Conservation (phyloP, 2,329 filamentous ascomycete species). For the Clonostachys byssicola region DNA sequence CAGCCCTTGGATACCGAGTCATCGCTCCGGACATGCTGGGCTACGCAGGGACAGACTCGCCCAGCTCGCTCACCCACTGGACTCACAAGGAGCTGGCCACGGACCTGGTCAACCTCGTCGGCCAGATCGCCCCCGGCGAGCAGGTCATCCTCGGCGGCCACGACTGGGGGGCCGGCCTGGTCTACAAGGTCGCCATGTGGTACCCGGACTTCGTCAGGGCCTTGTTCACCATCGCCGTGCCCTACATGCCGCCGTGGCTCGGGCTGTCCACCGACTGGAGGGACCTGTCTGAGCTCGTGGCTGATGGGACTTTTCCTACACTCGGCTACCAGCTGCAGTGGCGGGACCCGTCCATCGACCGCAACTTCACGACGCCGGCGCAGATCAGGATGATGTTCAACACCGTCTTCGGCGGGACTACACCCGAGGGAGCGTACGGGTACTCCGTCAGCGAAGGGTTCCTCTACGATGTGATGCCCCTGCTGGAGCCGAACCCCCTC, state of each 20-base stretch:
- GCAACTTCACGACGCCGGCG: constrained; percentile 42
- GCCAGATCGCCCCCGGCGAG: constrained; percentile 32
- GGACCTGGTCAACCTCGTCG: constrained; percentile 66
- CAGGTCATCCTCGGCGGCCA: constrained; percentile 74
- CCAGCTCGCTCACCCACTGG: constrained; percentile 54
- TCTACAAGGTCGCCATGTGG: constrained; percentile 66
- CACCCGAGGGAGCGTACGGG: constrained; percentile 41
- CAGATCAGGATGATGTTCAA: constrained; percentile 62
- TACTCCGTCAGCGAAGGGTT: constrained; percentile 58
- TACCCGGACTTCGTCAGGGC: constrained; percentile 63
- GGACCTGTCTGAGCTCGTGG: constrained; percentile 51
- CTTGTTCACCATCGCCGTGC: constrained; percentile 71
- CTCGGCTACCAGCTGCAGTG: constrained; percentile 77
- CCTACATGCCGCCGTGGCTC: constrained; percentile 51
- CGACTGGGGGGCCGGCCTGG: constrained; percentile 75
- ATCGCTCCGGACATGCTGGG: constrained; percentile 79
- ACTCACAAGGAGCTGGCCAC: constrained; percentile 64
- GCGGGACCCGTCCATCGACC: constrained; percentile 56
- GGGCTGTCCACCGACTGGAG: constrained; percentile 28
- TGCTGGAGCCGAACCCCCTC: constrained; percentile 58
- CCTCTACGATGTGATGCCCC: constrained; percentile 50
- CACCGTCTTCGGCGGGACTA: constrained; percentile 60
- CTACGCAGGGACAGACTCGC: constrained; percentile 69
- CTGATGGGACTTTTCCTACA: constrained; percentile 47
- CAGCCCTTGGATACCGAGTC: constrained; percentile 66